These are phyloP conservation scores for Euclidium syriacum DNA, from an alignment of 345 rosid species.

Conservation along the genomic window DNA sequence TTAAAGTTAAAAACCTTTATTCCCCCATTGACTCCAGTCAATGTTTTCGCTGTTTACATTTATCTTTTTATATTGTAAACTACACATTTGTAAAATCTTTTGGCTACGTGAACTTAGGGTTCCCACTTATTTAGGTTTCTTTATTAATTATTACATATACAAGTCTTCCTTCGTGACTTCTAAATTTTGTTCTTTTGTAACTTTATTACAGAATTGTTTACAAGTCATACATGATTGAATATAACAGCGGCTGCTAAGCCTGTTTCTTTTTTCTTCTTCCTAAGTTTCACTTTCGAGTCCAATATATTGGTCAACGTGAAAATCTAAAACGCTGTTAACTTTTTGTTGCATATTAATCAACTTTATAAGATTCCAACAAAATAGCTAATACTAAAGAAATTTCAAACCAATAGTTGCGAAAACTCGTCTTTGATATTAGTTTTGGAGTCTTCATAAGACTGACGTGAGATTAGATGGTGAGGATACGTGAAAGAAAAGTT, in stretches of 20 bases:
- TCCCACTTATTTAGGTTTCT: too few species aligned
- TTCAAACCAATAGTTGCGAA: not conserved
- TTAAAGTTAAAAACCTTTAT: not conserved
- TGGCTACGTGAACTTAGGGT: not conserved
- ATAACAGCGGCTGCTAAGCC: constrained; percentile 5
- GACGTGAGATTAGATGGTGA: not conserved
- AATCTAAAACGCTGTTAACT: not conserved
- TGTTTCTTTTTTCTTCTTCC: not conserved
- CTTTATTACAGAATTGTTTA: not conserved
- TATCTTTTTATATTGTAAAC: not conserved
- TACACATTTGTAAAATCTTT: not conserved
- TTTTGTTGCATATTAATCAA: not conserved
- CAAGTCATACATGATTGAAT: not conserved
- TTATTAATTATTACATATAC: too few species aligned
- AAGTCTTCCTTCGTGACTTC: constrained; percentile 12
- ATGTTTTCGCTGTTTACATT: not conserved
- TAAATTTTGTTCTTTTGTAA: not conserved
- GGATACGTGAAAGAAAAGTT: not conserved
- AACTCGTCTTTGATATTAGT: not conserved
- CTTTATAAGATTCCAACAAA: not conserved
- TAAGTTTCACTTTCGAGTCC: not conserved
- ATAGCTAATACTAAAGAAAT: not conserved
- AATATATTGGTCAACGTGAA: not conserved
- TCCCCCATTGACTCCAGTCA: constrained; percentile 4
- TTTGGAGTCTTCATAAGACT: not conserved